Base-by-base conservation (phyloP, 83 land plant species). In the Isoetes engelmannii region DNA sequence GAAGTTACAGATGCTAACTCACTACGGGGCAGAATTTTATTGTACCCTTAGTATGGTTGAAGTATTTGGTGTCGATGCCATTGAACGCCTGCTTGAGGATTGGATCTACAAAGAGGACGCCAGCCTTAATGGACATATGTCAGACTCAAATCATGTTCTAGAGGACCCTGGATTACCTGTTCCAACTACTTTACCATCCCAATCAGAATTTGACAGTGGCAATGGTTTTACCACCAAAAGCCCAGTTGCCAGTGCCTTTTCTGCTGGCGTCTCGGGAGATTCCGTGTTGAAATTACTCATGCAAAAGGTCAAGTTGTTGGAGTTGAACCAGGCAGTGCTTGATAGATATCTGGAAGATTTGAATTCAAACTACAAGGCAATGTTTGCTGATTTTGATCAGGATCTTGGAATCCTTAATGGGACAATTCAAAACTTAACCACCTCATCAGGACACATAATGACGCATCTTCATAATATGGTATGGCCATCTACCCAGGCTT, bases 1-100 rank as follows among this genome's bases (percentile, higher is more conserved):
- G 80, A 89, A 76, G 58, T 48, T 89, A 63, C 81, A 73, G 51
- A 72, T 92, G 66, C 76, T 85, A 13, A 86, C 85, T 57, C 98
- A 92, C 74, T 85, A 85, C 75, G 98, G 98, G 4, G 78, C 86
- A 0, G 98, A 92, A 44, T 89, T 89, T 65, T 92, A 84, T 61
- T 92, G 98, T 69, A 92, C 96, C 4, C 57, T 92, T 54, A 92
- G 96, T 72, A 75, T 73, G 13, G 49, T 92, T 0, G 86, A 92
- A 72, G 90, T 89, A 5, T 88, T 79, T 83, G 98, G 98, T 44
- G 87, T 87, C 47, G 98, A 92, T 84, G 98, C 89, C 20, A 82
- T 92, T 48, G 92, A 89, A 69, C 77, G 81, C 48, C 82, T 92
- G 81, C 82, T 92, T 44, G 96, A 92, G 67, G 92, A 92, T 84